Base-by-base conservation (phyloP, 2,329 filamentous ascomycete species). In the Aureobasidium sp. region DNA sequence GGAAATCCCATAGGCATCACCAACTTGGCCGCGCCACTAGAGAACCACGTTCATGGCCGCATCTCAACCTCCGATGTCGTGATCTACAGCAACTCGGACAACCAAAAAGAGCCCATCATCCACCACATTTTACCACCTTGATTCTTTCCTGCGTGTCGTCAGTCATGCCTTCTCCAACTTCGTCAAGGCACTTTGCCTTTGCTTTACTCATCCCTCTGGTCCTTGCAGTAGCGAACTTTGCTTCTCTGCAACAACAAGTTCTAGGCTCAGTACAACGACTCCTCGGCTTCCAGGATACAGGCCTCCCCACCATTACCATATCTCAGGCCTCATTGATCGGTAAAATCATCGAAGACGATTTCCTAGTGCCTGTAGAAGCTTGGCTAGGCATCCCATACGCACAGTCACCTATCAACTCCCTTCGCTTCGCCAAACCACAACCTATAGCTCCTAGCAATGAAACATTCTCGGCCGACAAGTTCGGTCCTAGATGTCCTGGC, bases 361-460 rank as follows among this genome's bases (percentile, higher is more conserved):
- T 72, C 54, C 71, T 71, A 6, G 66, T 68, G 1, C 67, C 72
- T 0, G 65, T 74, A 15, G 71, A 72, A 65, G 72, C 69, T 16
- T 74, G 70, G 59, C 67, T 71, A 13, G 68, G 71, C 18, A 65
- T 74, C 8, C 71, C 71, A 5, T 73, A 69, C 54, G 72, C 71
- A 13, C 56, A 66, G 16, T 69, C 71, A 11, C 72, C 72, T 6
- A 54, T 70, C n/a, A 68, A 68, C 16, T 59, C 67, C 29, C 59
- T 71, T 7, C 63, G 72, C 27, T 73, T 70, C 63, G 67, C 62
- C 11, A 69, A 75, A 80, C 2, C 73, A 86, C 50, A 84, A 85
- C 69, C 74, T 65, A 43, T 78, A 68, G 15, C 79, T 71, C 76
- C 67, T 0, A 69, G 68, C 50, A 77, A 76, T 23, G 77, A 76